These are phyloP conservation scores for Lomentospora prolificans DNA, from an alignment of 2,329 filamentous ascomycete species.

Conservation along the genomic window DNA sequence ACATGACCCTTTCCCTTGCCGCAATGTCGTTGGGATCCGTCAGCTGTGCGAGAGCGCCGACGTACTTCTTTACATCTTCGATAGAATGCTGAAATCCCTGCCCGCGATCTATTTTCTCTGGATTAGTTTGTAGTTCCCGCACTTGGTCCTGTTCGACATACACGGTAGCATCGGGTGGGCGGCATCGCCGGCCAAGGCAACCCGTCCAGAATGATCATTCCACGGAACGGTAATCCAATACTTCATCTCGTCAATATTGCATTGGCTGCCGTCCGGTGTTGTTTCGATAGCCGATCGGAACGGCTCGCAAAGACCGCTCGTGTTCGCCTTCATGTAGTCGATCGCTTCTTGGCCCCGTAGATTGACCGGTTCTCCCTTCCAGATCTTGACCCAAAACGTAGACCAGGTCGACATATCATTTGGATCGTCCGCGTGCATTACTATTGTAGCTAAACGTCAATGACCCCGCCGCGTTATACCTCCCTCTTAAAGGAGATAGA, in stretches of 20 bases:
- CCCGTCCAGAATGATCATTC: constrained; percentile 20
- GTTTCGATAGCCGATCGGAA: constrained; percentile 24
- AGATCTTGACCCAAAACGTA: constrained; percentile 26
- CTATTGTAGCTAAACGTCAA: constrained; percentile 8
- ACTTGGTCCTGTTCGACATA: no score
- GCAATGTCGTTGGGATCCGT: constrained; percentile 9
- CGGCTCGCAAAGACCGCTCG: constrained; percentile 18
- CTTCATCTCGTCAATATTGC: constrained; percentile 25
- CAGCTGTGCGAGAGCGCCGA: constrained; percentile 21
- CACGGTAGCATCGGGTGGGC: constrained; percentile 34
- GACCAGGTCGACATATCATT: constrained; percentile 20
- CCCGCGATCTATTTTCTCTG: constrained; percentile 30
- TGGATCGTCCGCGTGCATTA: constrained; percentile 17
- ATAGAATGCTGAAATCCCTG: constrained; percentile 35
- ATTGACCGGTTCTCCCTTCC: constrained; percentile 16
- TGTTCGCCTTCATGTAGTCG: constrained; percentile 18
- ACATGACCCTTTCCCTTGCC: constrained; percentile 14
- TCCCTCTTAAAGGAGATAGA: background rate
- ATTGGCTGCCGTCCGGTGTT: constrained; percentile 21
- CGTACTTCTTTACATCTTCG: constrained; percentile 26
- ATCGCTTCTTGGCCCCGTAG: constrained; percentile 27
- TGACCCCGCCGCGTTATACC: no score
- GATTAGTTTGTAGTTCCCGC: background rate
- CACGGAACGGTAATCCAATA: constrained; percentile 24
- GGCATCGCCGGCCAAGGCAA: constrained; percentile 29